Conservation (phyloP, 1,139 yeast species). For the Candida sp. region DNA sequence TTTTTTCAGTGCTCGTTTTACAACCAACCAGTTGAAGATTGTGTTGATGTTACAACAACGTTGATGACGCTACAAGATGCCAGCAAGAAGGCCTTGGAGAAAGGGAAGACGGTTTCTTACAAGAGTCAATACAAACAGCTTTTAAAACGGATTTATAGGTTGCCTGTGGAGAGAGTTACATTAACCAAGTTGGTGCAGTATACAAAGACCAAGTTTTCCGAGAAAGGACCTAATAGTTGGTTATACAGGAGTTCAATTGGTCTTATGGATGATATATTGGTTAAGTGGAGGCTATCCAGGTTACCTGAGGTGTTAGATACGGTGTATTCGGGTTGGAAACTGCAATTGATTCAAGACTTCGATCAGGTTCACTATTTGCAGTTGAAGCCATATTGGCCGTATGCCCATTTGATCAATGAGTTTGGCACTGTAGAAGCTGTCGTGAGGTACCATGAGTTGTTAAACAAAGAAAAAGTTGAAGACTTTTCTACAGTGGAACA, state of each 20-base stretch:
- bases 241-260: constrained; percentile 8
- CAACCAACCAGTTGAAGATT: background rate
- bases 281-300: constrained; percentile 22
- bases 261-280: constrained; percentile 24
- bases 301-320: constrained; percentile 24
- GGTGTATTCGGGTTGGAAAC: constrained; percentile 18
- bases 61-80: background rate
- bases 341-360: constrained; percentile 20
- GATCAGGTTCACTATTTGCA: constrained; percentile 15
- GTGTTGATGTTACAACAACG: background rate
- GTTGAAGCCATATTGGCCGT: constrained; percentile 32
- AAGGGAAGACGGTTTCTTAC: constrained; percentile 1
- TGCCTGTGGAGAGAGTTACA: constrained; percentile 6
- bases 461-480: constrained; percentile 10
- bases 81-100: background rate
- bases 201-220: background rate
- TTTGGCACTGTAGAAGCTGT: constrained; percentile 16
- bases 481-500: constrained; percentile 10
- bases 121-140: constrained; percentile 2
- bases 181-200: background rate
- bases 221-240: constrained; percentile 8
- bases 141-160: constrained; percentile 5
- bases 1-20: background rate
- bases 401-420: constrained; percentile 30
- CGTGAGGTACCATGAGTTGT: constrained; percentile 9